These are phyloP conservation scores for Aureobasidium sp. DNA, from an alignment of 2,329 filamentous ascomycete species.

Conservation along the genomic window DNA sequence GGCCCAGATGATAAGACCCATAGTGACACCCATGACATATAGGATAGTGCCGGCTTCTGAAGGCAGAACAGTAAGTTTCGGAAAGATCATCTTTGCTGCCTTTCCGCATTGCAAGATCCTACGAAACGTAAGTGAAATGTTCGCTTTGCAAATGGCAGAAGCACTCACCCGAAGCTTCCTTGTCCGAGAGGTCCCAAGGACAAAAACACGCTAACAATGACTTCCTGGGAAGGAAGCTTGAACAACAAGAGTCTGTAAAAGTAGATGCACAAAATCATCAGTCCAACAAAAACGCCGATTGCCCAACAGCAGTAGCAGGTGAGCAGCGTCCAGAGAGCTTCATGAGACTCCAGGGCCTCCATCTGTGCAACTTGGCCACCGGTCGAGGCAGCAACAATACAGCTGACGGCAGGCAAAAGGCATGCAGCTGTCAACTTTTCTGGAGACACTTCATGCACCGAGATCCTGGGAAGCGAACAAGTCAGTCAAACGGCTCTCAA, in stretches of 20 bases:
- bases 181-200: conserved; percentile 61
- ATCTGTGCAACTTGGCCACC: conserved; percentile 59
- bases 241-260: conserved; percentile 62
- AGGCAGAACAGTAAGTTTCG: conserved; percentile 32
- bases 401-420: conserved; percentile 59
- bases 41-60: conserved; percentile 46
- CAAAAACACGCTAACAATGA: conserved; percentile 61
- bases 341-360: conserved; percentile 48
- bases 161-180: conserved; percentile 48
- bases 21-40: conserved; percentile 50
- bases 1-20: conserved; percentile 49
- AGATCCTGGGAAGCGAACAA: conserved; percentile 25
- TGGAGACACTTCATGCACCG: conserved; percentile 30
- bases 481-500: not conserved
- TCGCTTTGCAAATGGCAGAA: not conserved
- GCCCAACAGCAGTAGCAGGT: conserved; percentile 63
- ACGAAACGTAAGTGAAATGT: conserved; percentile 18
- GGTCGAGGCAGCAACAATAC: conserved; percentile 58
- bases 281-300: conserved; percentile 53
- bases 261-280: conserved; percentile 60
- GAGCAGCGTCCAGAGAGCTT: conserved; percentile 57
- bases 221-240: conserved; percentile 58
- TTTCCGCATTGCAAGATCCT: conserved; percentile 44
- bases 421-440: conserved; percentile 56
- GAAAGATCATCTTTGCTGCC: conserved; percentile 36